phyloP scores from a whole-genome alignment of 805 yeast species.

The Saturnispora halmiae region DNA sequence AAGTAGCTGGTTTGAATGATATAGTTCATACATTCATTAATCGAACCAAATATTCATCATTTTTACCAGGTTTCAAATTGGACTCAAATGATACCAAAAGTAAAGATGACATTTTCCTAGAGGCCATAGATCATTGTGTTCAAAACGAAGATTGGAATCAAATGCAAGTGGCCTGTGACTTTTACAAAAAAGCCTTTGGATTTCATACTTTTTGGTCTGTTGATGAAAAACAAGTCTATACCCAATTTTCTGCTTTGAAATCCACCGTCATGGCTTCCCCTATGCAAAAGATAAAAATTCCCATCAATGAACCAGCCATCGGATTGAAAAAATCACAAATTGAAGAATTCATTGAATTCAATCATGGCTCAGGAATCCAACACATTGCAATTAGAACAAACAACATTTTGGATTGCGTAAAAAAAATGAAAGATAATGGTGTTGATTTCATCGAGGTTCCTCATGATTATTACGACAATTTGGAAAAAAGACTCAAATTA shows the following conservation, averaged over 20 bases:
- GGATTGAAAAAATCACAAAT: conserved; percentile 64
- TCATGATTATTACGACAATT: conserved; percentile 42
- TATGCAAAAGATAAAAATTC: conserved; percentile 62
- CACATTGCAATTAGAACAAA: conserved; percentile 65
- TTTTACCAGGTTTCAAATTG: conserved; percentile 20
- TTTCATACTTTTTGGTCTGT: conserved; percentile 80
- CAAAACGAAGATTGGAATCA: conserved; percentile 67
- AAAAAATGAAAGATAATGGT: conserved; percentile 49
- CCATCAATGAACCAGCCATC: conserved; percentile 75
- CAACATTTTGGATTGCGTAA: conserved; percentile 51
- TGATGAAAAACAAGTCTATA: conserved; percentile 66
- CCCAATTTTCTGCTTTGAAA: conserved; percentile 58
- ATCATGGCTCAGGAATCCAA: conserved; percentile 79
- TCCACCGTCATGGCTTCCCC: conserved; percentile 71
- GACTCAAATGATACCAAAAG: neutral
- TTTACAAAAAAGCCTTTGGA: conserved; percentile 56
- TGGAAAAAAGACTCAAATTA: conserved; percentile 36
- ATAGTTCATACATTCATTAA: conserved; percentile 62
- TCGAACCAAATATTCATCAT: conserved; percentile 22
- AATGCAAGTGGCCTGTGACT: conserved; percentile 48
- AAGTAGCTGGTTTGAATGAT: conserved; percentile 48
- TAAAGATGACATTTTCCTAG: conserved; percentile 26
- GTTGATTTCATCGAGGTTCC: conserved; percentile 61
- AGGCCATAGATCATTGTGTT: conserved; percentile 66
- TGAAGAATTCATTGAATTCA: conserved; percentile 68